Evolutionary conservation across 2,329 filamentous ascomycete genomes (phyloP).

Genomic region (Dryadomyces quercus-mongolicae): DNA sequence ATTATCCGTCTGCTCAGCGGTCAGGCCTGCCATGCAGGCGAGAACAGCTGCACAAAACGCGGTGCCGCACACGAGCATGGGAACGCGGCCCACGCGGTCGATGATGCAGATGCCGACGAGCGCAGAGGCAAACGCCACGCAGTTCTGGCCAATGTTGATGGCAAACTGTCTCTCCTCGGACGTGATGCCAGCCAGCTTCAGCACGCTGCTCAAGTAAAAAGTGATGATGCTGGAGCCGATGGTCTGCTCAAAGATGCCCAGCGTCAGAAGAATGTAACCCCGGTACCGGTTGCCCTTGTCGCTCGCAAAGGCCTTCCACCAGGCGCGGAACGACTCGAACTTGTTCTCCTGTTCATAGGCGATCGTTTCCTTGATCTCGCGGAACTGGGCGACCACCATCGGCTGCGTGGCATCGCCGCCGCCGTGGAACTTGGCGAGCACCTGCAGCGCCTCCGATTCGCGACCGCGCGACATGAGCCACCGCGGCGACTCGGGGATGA

Average conservation of each 20-base stretch:
- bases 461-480: conserved; percentile 35
- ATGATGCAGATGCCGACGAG: conserved; percentile 6
- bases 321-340: not conserved
- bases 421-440: conserved; percentile 37
- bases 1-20: conserved; percentile 1
- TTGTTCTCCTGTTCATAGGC: conserved; percentile 7
- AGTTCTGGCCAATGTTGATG: conserved; percentile 22
- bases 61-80: conserved; percentile 12
- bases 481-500: conserved; percentile 32
- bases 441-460: conserved; percentile 26
- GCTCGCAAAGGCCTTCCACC: conserved; percentile 1
- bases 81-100: conserved; percentile 10
- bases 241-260: conserved; percentile 32
- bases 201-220: conserved; percentile 37
- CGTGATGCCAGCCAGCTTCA: conserved; percentile 38
- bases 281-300: conserved; percentile 1
- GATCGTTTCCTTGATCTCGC: conserved; percentile 17
- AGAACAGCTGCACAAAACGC: conserved; percentile 3
- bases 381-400: conserved; percentile 11
- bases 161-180: conserved; percentile 32
- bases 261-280: conserved; percentile 4
- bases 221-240: conserved; percentile 26
- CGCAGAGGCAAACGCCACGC: conserved; percentile 2
- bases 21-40: conserved; percentile 5
- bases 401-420: conserved; percentile 29